Percentiles rank a stretch among this genome's conserved stretches.
phyloP scores from a whole-genome alignment of 1,139 yeast species.

The Suhomyces wounanorum region DNA sequence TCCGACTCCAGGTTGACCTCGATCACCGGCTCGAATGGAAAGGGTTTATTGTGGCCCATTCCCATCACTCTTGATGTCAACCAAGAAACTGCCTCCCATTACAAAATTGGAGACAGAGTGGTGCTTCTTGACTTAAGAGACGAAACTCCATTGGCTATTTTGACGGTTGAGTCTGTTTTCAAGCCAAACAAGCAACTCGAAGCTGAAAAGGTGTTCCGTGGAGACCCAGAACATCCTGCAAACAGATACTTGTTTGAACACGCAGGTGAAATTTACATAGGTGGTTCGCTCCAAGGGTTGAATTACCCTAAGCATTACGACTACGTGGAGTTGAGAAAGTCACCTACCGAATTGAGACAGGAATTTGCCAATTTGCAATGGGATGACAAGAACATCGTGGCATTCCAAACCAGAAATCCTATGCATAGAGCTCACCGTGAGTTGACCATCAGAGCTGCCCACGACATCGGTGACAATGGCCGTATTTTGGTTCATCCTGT shows the following conservation, averaged over 20 bases:
- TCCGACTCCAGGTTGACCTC: conserved; percentile 70
- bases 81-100: conserved; percentile 49
- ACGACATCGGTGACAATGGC: conserved; percentile 46
- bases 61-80: conserved; percentile 88
- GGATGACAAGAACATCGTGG: conserved; percentile 76
- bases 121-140: conserved; percentile 84
- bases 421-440: conserved; percentile 99
- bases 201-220: conserved; percentile 87
- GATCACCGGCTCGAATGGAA: conserved; percentile 34
- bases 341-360: conserved; percentile 85
- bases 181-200: conserved; percentile 77
- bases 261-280: conserved; percentile 83
- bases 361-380: conserved; percentile 82
- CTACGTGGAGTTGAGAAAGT: conserved; percentile 81
- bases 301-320: conserved; percentile 88
- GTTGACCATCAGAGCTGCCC: conserved; percentile 91
- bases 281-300: conserved; percentile 86
- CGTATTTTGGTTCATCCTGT: conserved; percentile 94
- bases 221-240: conserved; percentile 98
- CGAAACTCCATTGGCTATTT: conserved; percentile 75
- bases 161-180: conserved; percentile 78
- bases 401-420: conserved; percentile 97
- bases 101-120: conserved; percentile 61
- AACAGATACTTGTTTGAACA: conserved; percentile 67
- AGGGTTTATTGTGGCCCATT: conserved; percentile 86